Percentiles rank a stretch among this genome's conserved stretches.
Conservation (phyloP, 768 basidiomycete genomes). For the Favolaschia claudopus region DNA sequence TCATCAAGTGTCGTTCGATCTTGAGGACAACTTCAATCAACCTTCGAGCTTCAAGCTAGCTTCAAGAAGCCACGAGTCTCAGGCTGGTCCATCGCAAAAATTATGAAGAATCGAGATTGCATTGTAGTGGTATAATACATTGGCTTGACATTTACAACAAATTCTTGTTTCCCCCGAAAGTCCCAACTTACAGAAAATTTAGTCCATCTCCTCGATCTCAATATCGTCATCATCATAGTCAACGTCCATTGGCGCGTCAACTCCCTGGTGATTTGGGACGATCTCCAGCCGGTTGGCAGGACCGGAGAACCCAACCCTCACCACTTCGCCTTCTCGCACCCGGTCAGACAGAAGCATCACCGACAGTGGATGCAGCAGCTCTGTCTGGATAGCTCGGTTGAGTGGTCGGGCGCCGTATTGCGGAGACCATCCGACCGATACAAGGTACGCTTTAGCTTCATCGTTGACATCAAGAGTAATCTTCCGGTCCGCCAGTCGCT, state of each 20-base stretch:
- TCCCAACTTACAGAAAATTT: constrained; percentile 12
- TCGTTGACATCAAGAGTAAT: constrained; percentile 80
- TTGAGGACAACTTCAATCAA: too few relatives aligned
- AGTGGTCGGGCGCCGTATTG: constrained; percentile 92
- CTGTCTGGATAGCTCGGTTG: constrained; percentile 89
- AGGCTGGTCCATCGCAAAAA: too few relatives aligned
- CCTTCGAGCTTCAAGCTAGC: too few relatives aligned
- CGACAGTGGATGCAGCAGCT: constrained; percentile 91
- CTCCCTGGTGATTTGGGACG: constrained; percentile 82
- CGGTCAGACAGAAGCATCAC: constrained; percentile 84
- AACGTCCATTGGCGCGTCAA: constrained; percentile 58
- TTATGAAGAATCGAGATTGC: too few relatives aligned
- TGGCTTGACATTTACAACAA: too few relatives aligned
- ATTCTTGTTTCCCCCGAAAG: too few relatives aligned
- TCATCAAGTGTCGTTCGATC: too few relatives aligned
- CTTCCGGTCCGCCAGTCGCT: constrained; percentile 80
- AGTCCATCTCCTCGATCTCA: constrained; percentile 77
- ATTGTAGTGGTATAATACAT: too few relatives aligned
- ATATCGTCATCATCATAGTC: constrained; percentile 65
- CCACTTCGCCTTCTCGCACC: constrained; percentile 82
- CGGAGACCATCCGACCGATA: constrained; percentile 79
- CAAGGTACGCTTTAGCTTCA: constrained; percentile 79
- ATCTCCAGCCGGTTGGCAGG: constrained; percentile 81
- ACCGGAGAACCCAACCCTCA: constrained; percentile 79
- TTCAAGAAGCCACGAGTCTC: too few relatives aligned